These are phyloP conservation scores for Ensete glaucum DNA, from an alignment of 176 grass and related monocot genomes.

Conservation along the genomic window DNA sequence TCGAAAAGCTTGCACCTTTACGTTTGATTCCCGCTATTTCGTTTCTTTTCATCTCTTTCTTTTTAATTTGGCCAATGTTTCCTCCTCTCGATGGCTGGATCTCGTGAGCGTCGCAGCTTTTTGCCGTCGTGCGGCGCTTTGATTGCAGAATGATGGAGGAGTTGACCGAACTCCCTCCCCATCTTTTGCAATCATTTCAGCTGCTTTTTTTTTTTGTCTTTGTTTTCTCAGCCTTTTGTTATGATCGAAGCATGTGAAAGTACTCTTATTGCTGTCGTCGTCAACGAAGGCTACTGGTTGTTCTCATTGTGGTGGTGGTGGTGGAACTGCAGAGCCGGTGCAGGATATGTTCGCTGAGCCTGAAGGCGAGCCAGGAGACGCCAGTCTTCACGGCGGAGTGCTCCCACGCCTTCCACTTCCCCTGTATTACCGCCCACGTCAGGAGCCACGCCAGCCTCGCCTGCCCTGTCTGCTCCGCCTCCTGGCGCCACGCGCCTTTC, in stretches of 20 bases:
- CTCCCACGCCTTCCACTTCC: conserved; percentile 87
- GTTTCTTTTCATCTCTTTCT: neutral
- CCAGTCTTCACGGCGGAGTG: conserved; percentile 97
- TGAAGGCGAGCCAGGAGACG: conserved; percentile 54
- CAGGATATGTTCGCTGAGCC: conserved; percentile 56
- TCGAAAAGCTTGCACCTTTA: no score
- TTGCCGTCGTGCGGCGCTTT: neutral
- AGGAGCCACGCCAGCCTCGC: conserved; percentile 34
- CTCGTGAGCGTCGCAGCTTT: neutral
- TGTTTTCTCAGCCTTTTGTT: neutral
- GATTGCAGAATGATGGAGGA: conserved; percentile 8
- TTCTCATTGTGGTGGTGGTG: neutral
- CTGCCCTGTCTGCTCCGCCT: conserved; percentile 73
- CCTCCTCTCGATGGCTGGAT: neutral
- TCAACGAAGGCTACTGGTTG: neutral
- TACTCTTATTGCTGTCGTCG: neutral
- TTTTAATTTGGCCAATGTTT: neutral
- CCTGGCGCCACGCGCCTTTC: conserved; percentile 69
- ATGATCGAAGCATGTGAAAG: neutral
- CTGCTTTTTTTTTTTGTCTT: neutral
- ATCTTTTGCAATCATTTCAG: neutral
- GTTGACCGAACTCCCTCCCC: neutral
- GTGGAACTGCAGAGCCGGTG: conserved; percentile 51
- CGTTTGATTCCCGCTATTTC: no score
- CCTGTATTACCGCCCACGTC: conserved; percentile 63